Conservation (phyloP, 495 filamentous ascomycete genomes). For the Cercophora samala region DNA sequence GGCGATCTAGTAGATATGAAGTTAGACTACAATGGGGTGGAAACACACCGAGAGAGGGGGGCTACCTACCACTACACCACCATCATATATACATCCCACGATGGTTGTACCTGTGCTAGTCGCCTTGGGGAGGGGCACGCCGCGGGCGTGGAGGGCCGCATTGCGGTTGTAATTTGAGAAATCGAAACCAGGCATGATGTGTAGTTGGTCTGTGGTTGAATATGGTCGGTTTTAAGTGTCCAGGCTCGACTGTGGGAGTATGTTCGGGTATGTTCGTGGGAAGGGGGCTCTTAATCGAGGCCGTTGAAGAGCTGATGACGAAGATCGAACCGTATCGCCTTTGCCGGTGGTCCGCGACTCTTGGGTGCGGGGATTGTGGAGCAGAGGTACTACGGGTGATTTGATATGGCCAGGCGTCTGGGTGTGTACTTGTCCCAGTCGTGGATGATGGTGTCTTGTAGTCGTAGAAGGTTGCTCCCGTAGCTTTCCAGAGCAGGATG, state of each 20-base stretch:
- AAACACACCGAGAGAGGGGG: slow-evolving; percentile 10
- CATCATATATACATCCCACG: slow-evolving; percentile 95
- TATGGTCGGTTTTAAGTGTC: background rate
- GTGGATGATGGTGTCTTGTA: background rate
- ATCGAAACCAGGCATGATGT: slow-evolving; percentile 92
- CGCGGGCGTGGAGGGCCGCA: slow-evolving; percentile 86
- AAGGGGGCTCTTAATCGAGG: slow-evolving; percentile 9
- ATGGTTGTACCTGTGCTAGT: slow-evolving; percentile 99
- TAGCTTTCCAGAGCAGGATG: background rate
- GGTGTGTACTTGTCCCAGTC: background rate
- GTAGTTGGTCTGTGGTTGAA: slow-evolving; percentile 6
- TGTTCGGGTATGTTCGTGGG: background rate
- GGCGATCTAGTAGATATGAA: slow-evolving; percentile 62
- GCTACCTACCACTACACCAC: slow-evolving; percentile 80
- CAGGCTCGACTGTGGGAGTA: background rate
- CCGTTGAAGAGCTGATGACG: slow-evolving; percentile 38
- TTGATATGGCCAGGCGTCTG: background rate
- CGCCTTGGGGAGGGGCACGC: slow-evolving; percentile 91
- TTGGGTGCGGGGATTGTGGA: background rate
- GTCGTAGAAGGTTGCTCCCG: background rate
- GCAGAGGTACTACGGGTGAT: background rate
- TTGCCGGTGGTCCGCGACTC: slow-evolving; percentile 9
- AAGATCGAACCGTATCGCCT: slow-evolving; percentile 39
- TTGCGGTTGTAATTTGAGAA: slow-evolving; percentile 99
- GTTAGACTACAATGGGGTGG: background rate